A percentile compares a stretch with the other conserved stretches of the same genome.
Conservation (phyloP, 108 stramenopile genomes). For the Epithemia pelagica region DNA sequence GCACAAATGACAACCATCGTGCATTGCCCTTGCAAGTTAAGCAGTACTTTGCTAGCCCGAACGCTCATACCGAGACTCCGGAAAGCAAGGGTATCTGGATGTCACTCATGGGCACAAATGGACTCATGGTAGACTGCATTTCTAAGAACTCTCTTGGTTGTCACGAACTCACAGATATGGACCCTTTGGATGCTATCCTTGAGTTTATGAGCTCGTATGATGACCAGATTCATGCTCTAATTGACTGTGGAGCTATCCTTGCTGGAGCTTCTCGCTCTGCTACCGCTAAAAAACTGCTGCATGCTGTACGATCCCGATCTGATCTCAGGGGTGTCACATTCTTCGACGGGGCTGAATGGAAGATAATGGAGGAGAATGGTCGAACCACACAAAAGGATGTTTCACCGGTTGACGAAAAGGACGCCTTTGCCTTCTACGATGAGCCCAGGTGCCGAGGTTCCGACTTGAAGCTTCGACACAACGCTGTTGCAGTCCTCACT, state of each 20-base stretch:
- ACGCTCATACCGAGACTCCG: slow-evolving; percentile 2
- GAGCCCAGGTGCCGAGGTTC: slow-evolving; percentile 52
- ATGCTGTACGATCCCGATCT: neutral
- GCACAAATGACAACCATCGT: slow-evolving; percentile 35
- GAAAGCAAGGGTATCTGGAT: neutral
- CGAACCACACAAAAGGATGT: neutral
- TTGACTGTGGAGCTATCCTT: slow-evolving; percentile 46
- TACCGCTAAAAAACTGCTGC: neutral
- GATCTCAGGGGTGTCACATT: neutral
- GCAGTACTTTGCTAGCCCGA: slow-evolving; percentile 6
- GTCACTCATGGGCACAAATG: slow-evolving; percentile 34
- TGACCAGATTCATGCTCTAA: slow-evolving; percentile 19
- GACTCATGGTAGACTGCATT: slow-evolving; percentile 41
- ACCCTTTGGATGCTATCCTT: neutral
- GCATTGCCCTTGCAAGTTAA: slow-evolving; percentile 37
- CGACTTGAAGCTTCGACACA: slow-evolving; percentile 39
- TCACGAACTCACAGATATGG: neutral
- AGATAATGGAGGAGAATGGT: neutral
- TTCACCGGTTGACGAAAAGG: slow-evolving; percentile 29
- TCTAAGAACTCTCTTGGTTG: slow-evolving; percentile 4
- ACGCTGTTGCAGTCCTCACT: slow-evolving; percentile 43
- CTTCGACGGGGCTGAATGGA: neutral
- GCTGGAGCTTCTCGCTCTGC: slow-evolving; percentile 13
- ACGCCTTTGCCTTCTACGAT: slow-evolving; percentile 48
- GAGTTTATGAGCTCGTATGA: neutral